These are phyloP conservation scores for Kalanchoe fedtschenkoi DNA, from an alignment of 164 flowering plant species.

Conservation along the genomic window DNA sequence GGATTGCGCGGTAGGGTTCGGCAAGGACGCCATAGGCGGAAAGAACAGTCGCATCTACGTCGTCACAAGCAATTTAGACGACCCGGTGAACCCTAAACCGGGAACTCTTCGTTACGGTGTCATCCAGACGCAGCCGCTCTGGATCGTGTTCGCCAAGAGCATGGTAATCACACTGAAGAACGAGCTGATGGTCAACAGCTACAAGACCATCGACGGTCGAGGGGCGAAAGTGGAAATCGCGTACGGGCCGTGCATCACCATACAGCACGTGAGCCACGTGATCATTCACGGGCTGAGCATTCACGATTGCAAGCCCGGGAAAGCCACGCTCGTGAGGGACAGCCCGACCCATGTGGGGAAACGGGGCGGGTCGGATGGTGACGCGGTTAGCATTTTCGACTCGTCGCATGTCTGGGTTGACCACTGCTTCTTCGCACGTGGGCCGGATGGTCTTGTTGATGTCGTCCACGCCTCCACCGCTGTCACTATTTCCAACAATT, in stretches of 20 bases:
- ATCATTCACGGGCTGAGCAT: constrained; percentile 58
- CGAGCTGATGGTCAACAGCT: constrained; percentile 46
- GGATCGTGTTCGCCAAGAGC: constrained; percentile 39
- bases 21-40: constrained; percentile 40
- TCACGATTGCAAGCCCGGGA: constrained; percentile 49
- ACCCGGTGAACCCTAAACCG: constrained; percentile 35
- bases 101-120: constrained; percentile 48
- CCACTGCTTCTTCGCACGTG: constrained; percentile 42
- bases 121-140: constrained; percentile 38
- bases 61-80: constrained; percentile 36
- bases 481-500: constrained; percentile 55
- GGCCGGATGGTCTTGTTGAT: constrained; percentile 53
- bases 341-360: constrained; percentile 30
- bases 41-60: constrained; percentile 33
- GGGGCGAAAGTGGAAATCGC: constrained; percentile 48
- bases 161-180: constrained; percentile 37
- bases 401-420: constrained; percentile 60
- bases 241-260: constrained; percentile 42
- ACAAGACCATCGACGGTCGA: constrained; percentile 47
- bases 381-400: constrained; percentile 35
- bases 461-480: constrained; percentile 49
- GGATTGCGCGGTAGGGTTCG: constrained; percentile 44
- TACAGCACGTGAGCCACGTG: constrained; percentile 40
- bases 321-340: constrained; percentile 30
- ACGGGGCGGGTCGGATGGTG: constrained; percentile 50